phyloP scores from a whole-genome alignment of 2,329 filamentous ascomycete species.

The Colletotrichum incanum region DNA sequence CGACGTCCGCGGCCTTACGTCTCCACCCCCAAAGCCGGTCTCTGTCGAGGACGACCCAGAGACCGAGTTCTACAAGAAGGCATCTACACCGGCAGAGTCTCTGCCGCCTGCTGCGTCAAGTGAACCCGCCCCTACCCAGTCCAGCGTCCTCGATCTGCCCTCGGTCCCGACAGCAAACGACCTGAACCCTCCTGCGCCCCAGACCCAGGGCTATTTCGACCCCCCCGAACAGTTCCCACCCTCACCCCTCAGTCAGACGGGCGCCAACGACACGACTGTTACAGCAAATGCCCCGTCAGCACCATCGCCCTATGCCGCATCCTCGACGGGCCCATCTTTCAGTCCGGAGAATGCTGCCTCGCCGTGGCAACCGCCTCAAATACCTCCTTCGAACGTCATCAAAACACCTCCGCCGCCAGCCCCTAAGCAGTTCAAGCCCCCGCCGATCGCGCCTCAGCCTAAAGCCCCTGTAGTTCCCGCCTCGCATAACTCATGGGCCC shows the following conservation, averaged over 20 bases:
- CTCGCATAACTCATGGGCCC: conserved; percentile 43
- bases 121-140: conserved; percentile 30
- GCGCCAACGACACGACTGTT: conserved; percentile 48
- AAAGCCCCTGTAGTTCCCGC: conserved; percentile 14
- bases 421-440: conserved; percentile 46
- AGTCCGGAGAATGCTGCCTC: conserved; percentile 29
- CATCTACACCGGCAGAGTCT: conserved; percentile 49
- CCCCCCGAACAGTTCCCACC: conserved; percentile 52
- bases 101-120: conserved; percentile 46
- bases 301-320: conserved; percentile 30
- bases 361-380: conserved; percentile 36
- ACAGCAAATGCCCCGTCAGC: conserved; percentile 19
- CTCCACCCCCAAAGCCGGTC: conserved; percentile 55
- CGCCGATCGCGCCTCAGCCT: conserved; percentile 33
- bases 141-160: conserved; percentile 39
- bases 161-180: conserved; percentile 29
- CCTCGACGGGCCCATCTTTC: conserved; percentile 36
- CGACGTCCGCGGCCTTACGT: conserved; percentile 71
- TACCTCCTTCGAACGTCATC: not conserved
- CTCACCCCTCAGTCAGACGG: conserved; percentile 54
- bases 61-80: conserved; percentile 48
- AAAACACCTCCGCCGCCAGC: conserved; percentile 42
- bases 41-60: conserved; percentile 71
- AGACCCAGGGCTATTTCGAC: conserved; percentile 54
- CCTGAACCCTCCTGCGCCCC: conserved; percentile 41